phyloP scores from a whole-genome alignment of 352 stramenopile genomes.

The Phytophthora melonis region DNA sequence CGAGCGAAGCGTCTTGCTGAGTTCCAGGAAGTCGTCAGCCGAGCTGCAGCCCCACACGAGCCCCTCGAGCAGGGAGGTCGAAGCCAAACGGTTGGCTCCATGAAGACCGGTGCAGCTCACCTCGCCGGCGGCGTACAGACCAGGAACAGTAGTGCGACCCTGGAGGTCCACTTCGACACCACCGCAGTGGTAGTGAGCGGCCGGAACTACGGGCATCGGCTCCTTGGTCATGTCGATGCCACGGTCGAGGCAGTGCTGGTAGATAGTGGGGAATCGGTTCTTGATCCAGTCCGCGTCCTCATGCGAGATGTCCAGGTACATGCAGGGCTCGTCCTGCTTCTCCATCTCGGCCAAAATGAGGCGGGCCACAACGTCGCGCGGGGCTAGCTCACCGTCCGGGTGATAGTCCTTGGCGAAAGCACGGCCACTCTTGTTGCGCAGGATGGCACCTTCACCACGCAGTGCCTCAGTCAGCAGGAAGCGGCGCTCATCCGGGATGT shows the following conservation, averaged over 20 bases:
- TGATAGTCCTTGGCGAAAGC: slow-evolving; percentile 95
- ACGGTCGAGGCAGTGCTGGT: slow-evolving; percentile 78
- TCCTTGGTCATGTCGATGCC: slow-evolving; percentile 94
- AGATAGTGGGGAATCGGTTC: slow-evolving; percentile 89
- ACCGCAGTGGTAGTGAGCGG: slow-evolving; percentile 96
- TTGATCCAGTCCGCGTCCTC: slow-evolving; percentile 87
- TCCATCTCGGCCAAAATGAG: slow-evolving; percentile 93
- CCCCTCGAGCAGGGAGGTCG: slow-evolving; percentile 94
- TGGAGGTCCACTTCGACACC: slow-evolving; percentile 92
- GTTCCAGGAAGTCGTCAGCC: slow-evolving; percentile 75
- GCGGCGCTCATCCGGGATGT: slow-evolving; percentile 87
- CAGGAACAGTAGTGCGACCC: slow-evolving; percentile 81
- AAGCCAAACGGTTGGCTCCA: slow-evolving; percentile 94
- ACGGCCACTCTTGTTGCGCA: slow-evolving; percentile 78
- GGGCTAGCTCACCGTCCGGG: slow-evolving; percentile 92
- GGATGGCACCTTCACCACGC: slow-evolving; percentile 92
- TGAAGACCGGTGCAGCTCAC: slow-evolving; percentile 95
- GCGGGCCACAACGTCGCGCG: slow-evolving; percentile 93
- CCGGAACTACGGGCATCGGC: slow-evolving; percentile 91
- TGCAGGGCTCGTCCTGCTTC: slow-evolving; percentile 83
- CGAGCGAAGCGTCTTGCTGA: slow-evolving; percentile 28
- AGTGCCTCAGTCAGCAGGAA: slow-evolving; percentile 95
- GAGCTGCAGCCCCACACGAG: slow-evolving; percentile 94
- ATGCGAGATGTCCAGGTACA: slow-evolving; percentile 95
- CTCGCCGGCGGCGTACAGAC: slow-evolving; percentile 93